Percentiles rank a stretch among this genome's conserved stretches.
Evolutionary conservation across 2,329 filamentous ascomycete species (phyloP).

Genomic region (Calonectria montana): DNA sequence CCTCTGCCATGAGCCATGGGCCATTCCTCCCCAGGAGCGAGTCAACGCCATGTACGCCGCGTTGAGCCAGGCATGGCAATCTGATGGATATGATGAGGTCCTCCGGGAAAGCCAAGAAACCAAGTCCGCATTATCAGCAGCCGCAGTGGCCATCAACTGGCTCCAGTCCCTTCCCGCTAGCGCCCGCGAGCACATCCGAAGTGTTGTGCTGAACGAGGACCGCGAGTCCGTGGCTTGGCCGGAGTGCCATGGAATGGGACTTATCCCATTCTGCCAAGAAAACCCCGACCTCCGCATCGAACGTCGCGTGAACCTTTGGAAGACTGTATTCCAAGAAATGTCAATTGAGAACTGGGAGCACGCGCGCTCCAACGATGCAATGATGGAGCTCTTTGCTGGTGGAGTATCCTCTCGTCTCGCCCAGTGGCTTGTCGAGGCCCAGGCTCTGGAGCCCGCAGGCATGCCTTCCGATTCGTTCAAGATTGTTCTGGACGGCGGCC

Average conservation of each 20-base stretch:
- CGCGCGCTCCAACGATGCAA: not conserved
- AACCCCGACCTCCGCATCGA: not conserved
- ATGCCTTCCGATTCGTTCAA: not conserved
- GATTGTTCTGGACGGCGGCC: not conserved
- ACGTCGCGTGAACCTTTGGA: not conserved
- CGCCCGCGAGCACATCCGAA: not conserved
- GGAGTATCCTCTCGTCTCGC: not conserved
- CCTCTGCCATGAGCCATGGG: not conserved
- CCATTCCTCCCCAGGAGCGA: not conserved
- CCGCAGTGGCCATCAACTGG: not conserved
- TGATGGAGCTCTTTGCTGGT: not conserved
- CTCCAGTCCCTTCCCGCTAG: not conserved
- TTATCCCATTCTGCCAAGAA: not conserved
- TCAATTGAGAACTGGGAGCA: not conserved
- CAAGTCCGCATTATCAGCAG: not conserved
- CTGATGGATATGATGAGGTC: not conserved
- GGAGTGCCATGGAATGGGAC: conserved; percentile 3
- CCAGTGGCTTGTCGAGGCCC: not conserved
- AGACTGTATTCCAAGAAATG: not conserved
- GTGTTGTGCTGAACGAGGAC: not conserved
- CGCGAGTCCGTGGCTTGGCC: not conserved
- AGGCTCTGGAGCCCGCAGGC: not conserved
- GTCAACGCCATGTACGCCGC: not conserved
- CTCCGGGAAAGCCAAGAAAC: not conserved
- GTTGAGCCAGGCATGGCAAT: not conserved